phyloP scores from a whole-genome alignment of 768 basidiomycete species.

The Serendipita sp. region DNA sequence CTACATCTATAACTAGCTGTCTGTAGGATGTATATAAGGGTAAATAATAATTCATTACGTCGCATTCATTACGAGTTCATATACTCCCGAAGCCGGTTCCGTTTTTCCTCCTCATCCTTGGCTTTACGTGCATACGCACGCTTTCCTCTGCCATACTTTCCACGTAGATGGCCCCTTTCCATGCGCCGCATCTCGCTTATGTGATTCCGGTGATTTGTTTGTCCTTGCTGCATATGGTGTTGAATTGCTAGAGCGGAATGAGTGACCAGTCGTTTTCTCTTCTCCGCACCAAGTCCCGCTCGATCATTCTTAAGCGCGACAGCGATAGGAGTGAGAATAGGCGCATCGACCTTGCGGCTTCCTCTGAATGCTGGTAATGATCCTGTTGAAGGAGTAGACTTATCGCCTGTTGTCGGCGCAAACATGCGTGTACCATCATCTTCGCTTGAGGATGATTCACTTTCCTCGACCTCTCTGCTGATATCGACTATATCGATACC shows the following conservation, averaged over 20 bases:
- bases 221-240: slow-evolving; percentile 2
- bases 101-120: background rate
- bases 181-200: background rate
- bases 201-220: background rate
- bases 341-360: background rate
- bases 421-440: background rate
- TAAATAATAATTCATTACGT: background rate
- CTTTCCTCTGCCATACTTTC: background rate
- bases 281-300: background rate
- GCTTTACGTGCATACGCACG: slow-evolving; percentile 1
- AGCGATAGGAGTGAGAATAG: background rate
- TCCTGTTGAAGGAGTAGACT: background rate
- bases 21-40: background rate
- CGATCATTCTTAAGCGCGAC: background rate
- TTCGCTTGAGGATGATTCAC: background rate
- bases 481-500: background rate
- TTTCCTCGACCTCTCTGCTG: background rate
- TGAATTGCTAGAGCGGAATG: background rate
- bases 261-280: slow-evolving; percentile 1
- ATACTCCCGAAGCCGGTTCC: background rate
- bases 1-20: background rate
- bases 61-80: background rate
- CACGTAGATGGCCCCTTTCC: background rate
- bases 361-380: background rate
- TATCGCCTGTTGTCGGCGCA: background rate